Evolutionary conservation across 208 protist species (phyloP).

Genomic region (Acanthamoeba lenticulata): DNA sequence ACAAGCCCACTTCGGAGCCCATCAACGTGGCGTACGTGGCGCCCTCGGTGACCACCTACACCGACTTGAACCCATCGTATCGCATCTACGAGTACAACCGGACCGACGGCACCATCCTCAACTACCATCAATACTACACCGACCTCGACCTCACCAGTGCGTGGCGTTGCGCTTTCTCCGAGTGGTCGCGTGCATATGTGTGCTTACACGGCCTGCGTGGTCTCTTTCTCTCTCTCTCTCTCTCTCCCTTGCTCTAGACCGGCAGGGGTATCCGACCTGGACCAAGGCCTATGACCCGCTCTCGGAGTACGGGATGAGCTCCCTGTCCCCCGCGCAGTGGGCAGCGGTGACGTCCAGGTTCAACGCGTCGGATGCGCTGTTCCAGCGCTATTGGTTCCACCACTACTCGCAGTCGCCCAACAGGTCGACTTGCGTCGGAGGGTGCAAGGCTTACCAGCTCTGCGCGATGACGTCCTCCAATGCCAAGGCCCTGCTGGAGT

Average conservation of each 20-base stretch:
- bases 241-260: no score
- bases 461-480: background rate
- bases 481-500: slow-evolving; percentile 21
- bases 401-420: background rate
- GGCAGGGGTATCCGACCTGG: background rate
- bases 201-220: no score
- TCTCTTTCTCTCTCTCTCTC: background rate
- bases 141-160: background rate
- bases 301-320: background rate
- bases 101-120: background rate
- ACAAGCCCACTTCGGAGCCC: background rate
- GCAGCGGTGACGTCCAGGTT: background rate
- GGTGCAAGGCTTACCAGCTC: background rate
- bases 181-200: no score
- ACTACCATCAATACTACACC: slow-evolving; percentile 55
- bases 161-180: no score
- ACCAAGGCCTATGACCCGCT: background rate
- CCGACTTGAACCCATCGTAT: slow-evolving; percentile 30
- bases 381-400: slow-evolving; percentile 7
- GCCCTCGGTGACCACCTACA: slow-evolving; percentile 51
- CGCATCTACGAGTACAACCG: slow-evolving; percentile 34
- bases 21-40: slow-evolving; percentile 16
- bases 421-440: background rate
- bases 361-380: slow-evolving; percentile 1
- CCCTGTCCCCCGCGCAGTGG: slow-evolving; percentile 17